Evolutionary conservation across 768 basidiomycete genomes (phyloP).

Genomic region (Lentinula raphanica): DNA sequence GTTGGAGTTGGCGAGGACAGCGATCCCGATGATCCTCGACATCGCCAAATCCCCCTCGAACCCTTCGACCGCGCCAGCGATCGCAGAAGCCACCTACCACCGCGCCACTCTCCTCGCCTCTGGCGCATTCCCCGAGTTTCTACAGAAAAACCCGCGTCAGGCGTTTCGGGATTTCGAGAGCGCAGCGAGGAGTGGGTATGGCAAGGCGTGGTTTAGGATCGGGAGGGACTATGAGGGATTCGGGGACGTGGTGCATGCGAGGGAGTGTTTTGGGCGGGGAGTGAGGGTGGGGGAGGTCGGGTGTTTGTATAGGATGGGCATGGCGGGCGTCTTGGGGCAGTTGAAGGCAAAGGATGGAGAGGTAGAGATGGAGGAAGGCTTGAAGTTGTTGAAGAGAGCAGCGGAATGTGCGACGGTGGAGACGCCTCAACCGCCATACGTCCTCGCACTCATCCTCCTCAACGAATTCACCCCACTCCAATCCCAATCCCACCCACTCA

Average conservation of each 20-base stretch:
- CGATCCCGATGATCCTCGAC: conserved; percentile 60
- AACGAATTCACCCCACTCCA: conserved; percentile 74
- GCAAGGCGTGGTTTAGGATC: conserved; percentile 85
- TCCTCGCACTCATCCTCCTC: conserved; percentile 82
- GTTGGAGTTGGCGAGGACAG: conserved; percentile 52
- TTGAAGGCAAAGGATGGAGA: conserved; percentile 61
- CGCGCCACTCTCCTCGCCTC: conserved; percentile 70
- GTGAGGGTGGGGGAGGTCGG: conserved; percentile 68
- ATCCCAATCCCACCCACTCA: no score
- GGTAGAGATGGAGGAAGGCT: conserved; percentile 48
- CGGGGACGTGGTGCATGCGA: conserved; percentile 66
- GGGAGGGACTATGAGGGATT: conserved; percentile 91
- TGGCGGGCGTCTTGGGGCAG: conserved; percentile 89
- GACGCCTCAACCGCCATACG: conserved; percentile 85
- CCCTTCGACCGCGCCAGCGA: conserved; percentile 30
- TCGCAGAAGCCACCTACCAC: conserved; percentile 72
- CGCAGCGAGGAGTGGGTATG: conserved; percentile 72
- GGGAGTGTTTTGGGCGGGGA: conserved; percentile 84
- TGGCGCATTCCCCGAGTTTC: conserved; percentile 63
- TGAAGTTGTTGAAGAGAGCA: conserved; percentile 72
- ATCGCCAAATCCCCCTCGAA: conserved; percentile 26
- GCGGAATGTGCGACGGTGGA: conserved; percentile 69
- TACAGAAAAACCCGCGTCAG: conserved; percentile 61
- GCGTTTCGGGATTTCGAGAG: conserved; percentile 90
- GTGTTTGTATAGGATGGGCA: conserved; percentile 87